Percentiles rank a stretch among this genome's conserved stretches.
phyloP scores from a whole-genome alignment of 805 yeast species.

The Torulaspora franciscae region DNA sequence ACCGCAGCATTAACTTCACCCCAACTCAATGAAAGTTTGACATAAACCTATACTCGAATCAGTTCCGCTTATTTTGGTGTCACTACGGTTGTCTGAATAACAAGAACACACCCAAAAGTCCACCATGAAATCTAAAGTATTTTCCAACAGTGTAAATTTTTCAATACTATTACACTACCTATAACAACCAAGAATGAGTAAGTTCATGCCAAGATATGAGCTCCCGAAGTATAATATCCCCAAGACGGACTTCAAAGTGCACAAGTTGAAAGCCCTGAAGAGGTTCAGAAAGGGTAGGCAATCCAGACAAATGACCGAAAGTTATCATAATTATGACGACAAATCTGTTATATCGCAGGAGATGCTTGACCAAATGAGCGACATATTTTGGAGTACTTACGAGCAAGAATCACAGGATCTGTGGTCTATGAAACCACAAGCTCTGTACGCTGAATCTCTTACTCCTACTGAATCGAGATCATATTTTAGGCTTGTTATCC shows the following conservation, averaged over 20 bases:
- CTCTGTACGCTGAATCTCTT: slow-evolving; percentile 8
- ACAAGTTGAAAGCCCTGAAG: slow-evolving; percentile 74
- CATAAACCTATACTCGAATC: too few species aligned
- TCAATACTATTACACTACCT: slow-evolving; percentile 1
- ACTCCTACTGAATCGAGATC: too few species aligned
- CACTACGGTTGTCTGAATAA: not conserved
- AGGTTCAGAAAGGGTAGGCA: slow-evolving; percentile 29
- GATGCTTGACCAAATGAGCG: slow-evolving; percentile 16
- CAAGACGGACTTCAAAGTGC: slow-evolving; percentile 82
- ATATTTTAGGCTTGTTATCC: too few species aligned
- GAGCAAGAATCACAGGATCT: slow-evolving; percentile 17
- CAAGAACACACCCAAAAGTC: too few species aligned
- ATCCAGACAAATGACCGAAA: slow-evolving; percentile 21
- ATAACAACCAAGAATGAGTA: slow-evolving; percentile 10
- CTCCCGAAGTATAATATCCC: slow-evolving; percentile 72
- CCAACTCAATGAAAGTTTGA: too few species aligned
- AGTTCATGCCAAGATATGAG: slow-evolving; percentile 60
- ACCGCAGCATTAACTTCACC: too few species aligned
- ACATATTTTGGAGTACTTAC: slow-evolving; percentile 20
- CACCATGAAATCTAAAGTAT: too few species aligned
- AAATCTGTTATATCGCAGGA: slow-evolving; percentile 16
- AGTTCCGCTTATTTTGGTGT: not conserved
- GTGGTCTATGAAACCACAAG: slow-evolving; percentile 22
- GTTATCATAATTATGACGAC: slow-evolving; percentile 4
- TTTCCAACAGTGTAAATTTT: slow-evolving; percentile 4